Percentiles rank a stretch among this genome's conserved stretches.
Conservation (phyloP, 495 filamentous ascomycete genomes). For the Talaromyces nanjingensis region DNA sequence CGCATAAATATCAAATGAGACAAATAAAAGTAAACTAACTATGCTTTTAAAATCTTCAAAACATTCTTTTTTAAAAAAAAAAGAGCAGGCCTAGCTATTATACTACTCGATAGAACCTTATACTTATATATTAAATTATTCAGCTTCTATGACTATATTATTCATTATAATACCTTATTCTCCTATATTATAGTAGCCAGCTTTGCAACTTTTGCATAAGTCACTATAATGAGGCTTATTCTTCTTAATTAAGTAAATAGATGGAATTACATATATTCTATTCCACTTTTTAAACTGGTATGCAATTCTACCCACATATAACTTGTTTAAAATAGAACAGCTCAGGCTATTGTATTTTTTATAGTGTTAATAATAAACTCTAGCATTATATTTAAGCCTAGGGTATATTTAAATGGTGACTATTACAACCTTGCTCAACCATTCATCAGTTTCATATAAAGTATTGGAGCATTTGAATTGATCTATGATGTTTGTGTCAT, state of each 20-base stretch:
- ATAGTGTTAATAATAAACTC: conserved; percentile 43
- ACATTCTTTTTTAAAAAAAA: too few relatives aligned
- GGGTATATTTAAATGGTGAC: conserved; percentile 39
- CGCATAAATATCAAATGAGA: too few relatives aligned
- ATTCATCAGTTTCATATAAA: conserved; percentile 15
- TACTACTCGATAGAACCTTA: too few relatives aligned
- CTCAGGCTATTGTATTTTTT: conserved; percentile 23
- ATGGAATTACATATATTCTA: conserved; percentile 31
- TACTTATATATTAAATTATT: too few relatives aligned
- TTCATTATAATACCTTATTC: too few relatives aligned
- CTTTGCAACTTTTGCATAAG: conserved; percentile 45
- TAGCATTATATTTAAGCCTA: conserved; percentile 32
- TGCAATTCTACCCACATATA: conserved; percentile 43
- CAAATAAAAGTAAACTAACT: too few relatives aligned
- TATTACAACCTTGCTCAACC: conserved; percentile 37
- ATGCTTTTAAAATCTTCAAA: too few relatives aligned
- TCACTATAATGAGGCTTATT: conserved; percentile 29
- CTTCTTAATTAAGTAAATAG: conserved; percentile 16
- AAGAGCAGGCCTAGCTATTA: too few relatives aligned
- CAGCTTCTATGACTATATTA: too few relatives aligned
- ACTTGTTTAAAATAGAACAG: conserved; percentile 28
- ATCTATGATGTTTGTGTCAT: conserved; percentile 23
- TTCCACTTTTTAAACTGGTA: conserved; percentile 45
- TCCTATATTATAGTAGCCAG: conserved; percentile 29
- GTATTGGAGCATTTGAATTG: conserved; percentile 19